Evolutionary conservation across 2,329 filamentous ascomycete genomes (phyloP).

Genomic region (Endoconidiophora laricicola): DNA sequence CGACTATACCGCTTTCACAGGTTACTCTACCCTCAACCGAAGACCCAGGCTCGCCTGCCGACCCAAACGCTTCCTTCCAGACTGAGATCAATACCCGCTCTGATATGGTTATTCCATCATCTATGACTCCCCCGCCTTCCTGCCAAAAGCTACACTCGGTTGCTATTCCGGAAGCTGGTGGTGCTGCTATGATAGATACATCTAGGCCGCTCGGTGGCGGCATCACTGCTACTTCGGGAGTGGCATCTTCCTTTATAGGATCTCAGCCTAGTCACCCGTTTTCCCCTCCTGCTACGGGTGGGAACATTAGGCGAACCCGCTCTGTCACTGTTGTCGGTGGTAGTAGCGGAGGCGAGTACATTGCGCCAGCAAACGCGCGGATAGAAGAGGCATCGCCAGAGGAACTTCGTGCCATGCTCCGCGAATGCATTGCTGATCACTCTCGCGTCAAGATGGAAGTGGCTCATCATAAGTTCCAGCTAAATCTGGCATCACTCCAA

Average conservation of each 20-base stretch:
- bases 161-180: neutral
- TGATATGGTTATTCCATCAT: conserved; percentile 36
- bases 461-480: conserved; percentile 81
- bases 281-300: conserved; percentile 35
- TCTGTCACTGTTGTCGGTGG: conserved; percentile 12
- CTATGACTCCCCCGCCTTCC: conserved; percentile 40
- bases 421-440: conserved; percentile 37
- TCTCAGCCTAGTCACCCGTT: conserved; percentile 33
- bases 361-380: conserved; percentile 31
- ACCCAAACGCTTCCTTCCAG: conserved; percentile 31
- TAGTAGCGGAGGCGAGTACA: conserved; percentile 23
- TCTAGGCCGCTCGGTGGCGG: neutral
- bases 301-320: conserved; percentile 5
- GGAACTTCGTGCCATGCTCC: conserved; percentile 40
- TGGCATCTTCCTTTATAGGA: neutral
- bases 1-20: conserved; percentile 24
- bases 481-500: conserved; percentile 68
- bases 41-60: conserved; percentile 34
- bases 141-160: conserved; percentile 18
- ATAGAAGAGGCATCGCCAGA: conserved; percentile 36
- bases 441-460: conserved; percentile 59
- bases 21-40: conserved; percentile 42
- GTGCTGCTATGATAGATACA: neutral
- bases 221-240: conserved; percentile 18
- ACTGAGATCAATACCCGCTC: conserved; percentile 31